Conservation (phyloP, 2,329 filamentous ascomycete species). For the Ascosphaera acerosa region DNA sequence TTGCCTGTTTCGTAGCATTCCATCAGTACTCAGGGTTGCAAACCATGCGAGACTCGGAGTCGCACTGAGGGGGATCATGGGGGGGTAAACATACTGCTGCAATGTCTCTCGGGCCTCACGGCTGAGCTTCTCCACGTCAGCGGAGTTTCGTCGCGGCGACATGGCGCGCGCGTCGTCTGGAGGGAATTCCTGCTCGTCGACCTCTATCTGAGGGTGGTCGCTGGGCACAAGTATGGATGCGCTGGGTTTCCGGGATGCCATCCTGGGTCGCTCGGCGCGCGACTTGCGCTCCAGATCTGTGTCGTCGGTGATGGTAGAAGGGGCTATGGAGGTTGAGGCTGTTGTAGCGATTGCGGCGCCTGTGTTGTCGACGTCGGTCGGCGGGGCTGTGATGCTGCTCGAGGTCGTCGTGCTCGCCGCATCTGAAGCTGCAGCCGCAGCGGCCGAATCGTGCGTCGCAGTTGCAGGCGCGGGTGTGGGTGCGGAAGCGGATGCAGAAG, state of each 20-base stretch:
- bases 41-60: not conserved
- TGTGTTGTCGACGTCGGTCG: conserved; percentile 16
- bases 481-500: too few species aligned
- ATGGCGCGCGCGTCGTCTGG: conserved; percentile 79
- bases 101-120: conserved; percentile 46
- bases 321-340: conserved; percentile 19
- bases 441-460: too few species aligned
- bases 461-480: too few species aligned
- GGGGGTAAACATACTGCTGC: conserved; percentile 27
- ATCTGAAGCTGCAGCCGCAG: conserved; percentile 5
- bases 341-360: conserved; percentile 16
- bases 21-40: conserved; percentile 1
- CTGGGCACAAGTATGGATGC: conserved; percentile 62
- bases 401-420: conserved; percentile 15
- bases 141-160: conserved; percentile 75
- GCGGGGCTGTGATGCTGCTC: conserved; percentile 15
- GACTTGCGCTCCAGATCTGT: conserved; percentile 19
- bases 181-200: conserved; percentile 49
- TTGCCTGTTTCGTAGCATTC: conserved; percentile 32
- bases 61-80: not conserved
- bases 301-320: conserved; percentile 24
- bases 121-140: conserved; percentile 70
- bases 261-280: conserved; percentile 33
- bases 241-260: conserved; percentile 52
- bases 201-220: conserved; percentile 46